A percentile compares a stretch with the other conserved stretches of the same genome.
Conservation (phyloP, 768 basidiomycete genomes). For the Trametes sanguinea region DNA sequence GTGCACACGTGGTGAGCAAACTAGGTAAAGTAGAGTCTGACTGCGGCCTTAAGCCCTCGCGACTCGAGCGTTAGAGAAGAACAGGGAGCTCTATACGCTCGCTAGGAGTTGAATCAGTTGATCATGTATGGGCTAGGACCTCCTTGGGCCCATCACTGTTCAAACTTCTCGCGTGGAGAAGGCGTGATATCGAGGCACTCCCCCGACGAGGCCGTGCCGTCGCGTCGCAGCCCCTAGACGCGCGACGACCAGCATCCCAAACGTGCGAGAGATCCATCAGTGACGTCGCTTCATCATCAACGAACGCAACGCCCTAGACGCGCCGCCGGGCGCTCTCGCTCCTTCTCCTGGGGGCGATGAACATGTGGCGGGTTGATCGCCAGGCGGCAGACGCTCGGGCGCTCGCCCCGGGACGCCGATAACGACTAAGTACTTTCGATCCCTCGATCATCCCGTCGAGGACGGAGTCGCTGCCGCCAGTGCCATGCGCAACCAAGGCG, state of each 20-base stretch:
- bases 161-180: not conserved
- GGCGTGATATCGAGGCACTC: not conserved
- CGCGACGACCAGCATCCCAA: not conserved
- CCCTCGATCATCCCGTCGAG: not conserved
- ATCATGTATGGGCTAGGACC: no score
- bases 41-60: not conserved
- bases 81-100: not conserved
- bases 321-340: not conserved
- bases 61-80: no score
- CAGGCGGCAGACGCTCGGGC: not conserved
- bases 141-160: not conserved
- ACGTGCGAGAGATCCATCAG: slow-evolving; percentile 12
- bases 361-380: not conserved
- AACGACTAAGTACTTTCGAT: no score
- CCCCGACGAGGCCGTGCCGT: not conserved
- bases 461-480: not conserved
- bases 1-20: not conserved
- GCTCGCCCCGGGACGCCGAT: not conserved
- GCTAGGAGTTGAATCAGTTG: no score
- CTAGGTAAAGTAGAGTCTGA: not conserved
- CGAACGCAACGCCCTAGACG: not conserved
- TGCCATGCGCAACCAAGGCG: not conserved
- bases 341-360: not conserved
- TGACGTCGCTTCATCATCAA: not conserved
- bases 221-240: not conserved